phyloP scores from a whole-genome alignment of 2,329 filamentous ascomycete genomes.

The Annulohypoxylon truncatum region DNA sequence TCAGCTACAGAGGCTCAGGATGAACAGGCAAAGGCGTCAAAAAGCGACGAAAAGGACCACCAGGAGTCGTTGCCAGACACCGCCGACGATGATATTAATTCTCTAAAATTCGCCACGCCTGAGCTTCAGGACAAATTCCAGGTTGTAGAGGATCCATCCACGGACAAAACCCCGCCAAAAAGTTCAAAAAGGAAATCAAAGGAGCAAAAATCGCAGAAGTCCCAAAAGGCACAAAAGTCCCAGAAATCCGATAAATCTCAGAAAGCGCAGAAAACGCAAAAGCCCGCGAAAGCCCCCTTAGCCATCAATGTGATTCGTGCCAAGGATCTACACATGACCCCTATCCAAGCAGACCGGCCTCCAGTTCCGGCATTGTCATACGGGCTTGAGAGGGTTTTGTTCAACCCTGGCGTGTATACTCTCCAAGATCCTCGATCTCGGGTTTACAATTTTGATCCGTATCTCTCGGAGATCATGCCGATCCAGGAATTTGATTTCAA shows the following conservation, averaged over 20 bases:
- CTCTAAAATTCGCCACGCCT: neutral
- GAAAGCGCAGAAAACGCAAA: neutral
- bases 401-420: slow-evolving; percentile 93
- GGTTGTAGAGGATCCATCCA: slow-evolving; percentile 21
- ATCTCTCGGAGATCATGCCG: slow-evolving; percentile 92
- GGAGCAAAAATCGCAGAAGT: neutral
- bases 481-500: slow-evolving; percentile 92
- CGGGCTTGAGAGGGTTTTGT: slow-evolving; percentile 88
- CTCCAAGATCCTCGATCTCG: slow-evolving; percentile 88
- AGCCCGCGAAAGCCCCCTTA: slow-evolving; percentile 5
- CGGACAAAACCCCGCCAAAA: neutral
- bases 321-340: slow-evolving; percentile 43
- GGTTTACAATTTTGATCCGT: slow-evolving; percentile 97
- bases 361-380: slow-evolving; percentile 73
- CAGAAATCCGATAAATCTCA: neutral
- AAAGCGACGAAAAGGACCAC: neutral
- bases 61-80: neutral
- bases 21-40: neutral
- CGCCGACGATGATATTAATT: neutral
- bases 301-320: slow-evolving; percentile 46
- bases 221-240: slow-evolving; percentile 1
- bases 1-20: neutral
- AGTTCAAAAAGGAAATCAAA: neutral
- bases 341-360: slow-evolving; percentile 51
- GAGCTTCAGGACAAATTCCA: slow-evolving; percentile 13